Conservation (phyloP, 352 stramenopile species). For the Phytophthora crassamura region DNA sequence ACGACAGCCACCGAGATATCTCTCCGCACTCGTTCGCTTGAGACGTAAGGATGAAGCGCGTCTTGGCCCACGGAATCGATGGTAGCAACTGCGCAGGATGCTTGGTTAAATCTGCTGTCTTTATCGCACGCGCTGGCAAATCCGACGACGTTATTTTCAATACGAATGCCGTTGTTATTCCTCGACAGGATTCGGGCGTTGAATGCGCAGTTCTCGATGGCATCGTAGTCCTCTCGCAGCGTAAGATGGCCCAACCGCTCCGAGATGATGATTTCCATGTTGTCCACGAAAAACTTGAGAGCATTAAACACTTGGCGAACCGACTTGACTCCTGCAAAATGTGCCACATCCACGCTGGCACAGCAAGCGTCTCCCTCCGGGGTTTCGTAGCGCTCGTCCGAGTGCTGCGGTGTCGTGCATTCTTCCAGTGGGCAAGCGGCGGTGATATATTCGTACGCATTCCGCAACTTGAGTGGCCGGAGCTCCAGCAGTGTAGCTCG, state of each 20-base stretch:
- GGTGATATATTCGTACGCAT: slow-evolving; percentile 17
- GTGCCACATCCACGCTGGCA: too few relatives aligned
- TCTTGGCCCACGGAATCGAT: slow-evolving; percentile 15
- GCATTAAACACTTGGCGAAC: slow-evolving; percentile 36
- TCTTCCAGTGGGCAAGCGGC: slow-evolving; percentile 6
- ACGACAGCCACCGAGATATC: slow-evolving; percentile 4
- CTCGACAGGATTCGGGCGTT: slow-evolving; percentile 7
- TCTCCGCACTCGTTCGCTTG: slow-evolving; percentile 2
- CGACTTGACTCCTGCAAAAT: slow-evolving; percentile 15
- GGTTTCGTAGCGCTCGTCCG: slow-evolving; percentile 8
- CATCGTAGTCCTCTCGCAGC: slow-evolving; percentile 36
- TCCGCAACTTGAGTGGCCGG: slow-evolving; percentile 8
- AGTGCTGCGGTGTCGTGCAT: slow-evolving; percentile 2
- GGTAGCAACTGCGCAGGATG: background rate
- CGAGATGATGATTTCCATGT: slow-evolving; percentile 46
- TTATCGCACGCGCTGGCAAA: background rate
- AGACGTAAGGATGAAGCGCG: slow-evolving; percentile 4
- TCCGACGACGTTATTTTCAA: slow-evolving; percentile 4
- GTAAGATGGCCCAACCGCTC: slow-evolving; percentile 34
- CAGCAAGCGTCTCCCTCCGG: slow-evolving; percentile 5
- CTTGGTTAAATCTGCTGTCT: background rate
- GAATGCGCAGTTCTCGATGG: slow-evolving; percentile 10
- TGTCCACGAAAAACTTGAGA: slow-evolving; percentile 28
- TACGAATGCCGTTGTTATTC: background rate
- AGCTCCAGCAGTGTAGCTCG: slow-evolving; percentile 11